Percentiles rank a stretch among this genome's conserved stretches.
Conservation (phyloP, 2,329 filamentous ascomycete genomes). For the Beauveria sp. region DNA sequence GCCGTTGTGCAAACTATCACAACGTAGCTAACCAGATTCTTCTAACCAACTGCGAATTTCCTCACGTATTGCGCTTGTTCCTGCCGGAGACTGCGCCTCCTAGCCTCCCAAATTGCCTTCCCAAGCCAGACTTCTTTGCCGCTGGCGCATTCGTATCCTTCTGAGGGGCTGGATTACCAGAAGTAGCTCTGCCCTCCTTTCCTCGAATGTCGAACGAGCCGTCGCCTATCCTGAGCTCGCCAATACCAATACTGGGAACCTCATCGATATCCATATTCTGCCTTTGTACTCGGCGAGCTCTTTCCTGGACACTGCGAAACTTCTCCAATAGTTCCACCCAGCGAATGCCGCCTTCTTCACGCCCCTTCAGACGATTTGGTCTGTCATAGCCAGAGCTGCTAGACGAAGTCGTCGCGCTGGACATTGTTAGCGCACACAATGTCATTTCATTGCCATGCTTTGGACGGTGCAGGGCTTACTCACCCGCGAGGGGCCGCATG, state of each 20-base stretch:
- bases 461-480: slow-evolving; percentile 22
- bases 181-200: slow-evolving; percentile 29
- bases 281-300: slow-evolving; percentile 63
- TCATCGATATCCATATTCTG: slow-evolving; percentile 45
- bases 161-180: slow-evolving; percentile 32
- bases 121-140: slow-evolving; percentile 55
- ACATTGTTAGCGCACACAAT: not conserved
- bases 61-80: slow-evolving; percentile 39
- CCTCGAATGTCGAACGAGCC: slow-evolving; percentile 30
- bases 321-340: slow-evolving; percentile 94
- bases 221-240: slow-evolving; percentile 35
- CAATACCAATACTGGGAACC: slow-evolving; percentile 34
- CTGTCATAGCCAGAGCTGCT: slow-evolving; percentile 57
- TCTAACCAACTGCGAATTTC: not conserved
- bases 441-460: not conserved
- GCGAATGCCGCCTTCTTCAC: slow-evolving; percentile 77
- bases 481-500: slow-evolving; percentile 76
- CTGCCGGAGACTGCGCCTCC: slow-evolving; percentile 64
- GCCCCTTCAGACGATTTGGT: slow-evolving; percentile 68
- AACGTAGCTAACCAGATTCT: not conserved
- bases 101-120: slow-evolving; percentile 61
- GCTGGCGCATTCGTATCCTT: slow-evolving; percentile 41
- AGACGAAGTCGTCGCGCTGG: slow-evolving; percentile 38
- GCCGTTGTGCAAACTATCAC: not conserved
- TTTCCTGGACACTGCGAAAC: slow-evolving; percentile 85